A percentile compares a stretch with the other conserved stretches of the same genome.
phyloP scores from a whole-genome alignment of 2,329 filamentous ascomycete genomes.

The Xylaria multiplex region DNA sequence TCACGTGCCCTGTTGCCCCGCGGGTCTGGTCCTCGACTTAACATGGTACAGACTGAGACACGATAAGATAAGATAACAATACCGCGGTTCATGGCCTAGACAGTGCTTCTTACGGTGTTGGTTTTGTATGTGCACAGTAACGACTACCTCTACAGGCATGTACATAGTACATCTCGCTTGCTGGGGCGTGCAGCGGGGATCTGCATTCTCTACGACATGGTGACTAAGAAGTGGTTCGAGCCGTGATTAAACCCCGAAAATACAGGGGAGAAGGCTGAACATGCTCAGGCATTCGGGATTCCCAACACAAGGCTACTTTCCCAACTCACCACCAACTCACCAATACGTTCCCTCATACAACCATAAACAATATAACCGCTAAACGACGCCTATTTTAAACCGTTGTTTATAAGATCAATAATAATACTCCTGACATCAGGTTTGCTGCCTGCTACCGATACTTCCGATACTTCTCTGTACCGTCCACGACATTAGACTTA shows the following conservation, averaged over 20 bases:
- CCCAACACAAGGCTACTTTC: constrained; percentile 27
- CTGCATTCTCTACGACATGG: constrained; percentile 18
- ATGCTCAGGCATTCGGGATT: constrained; percentile 9
- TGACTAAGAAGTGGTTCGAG: constrained; percentile 7
- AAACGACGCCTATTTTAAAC: neutral
- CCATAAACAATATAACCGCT: neutral
- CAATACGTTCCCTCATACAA: constrained; percentile 13
- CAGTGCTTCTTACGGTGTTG: too few relatives aligned
- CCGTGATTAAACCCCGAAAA: neutral
- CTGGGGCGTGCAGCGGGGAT: neutral
- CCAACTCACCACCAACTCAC: neutral
- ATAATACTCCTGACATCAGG: too few relatives aligned
- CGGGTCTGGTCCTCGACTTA: too few relatives aligned
- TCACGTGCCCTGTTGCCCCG: constrained; percentile 31
- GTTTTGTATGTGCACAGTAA: too few relatives aligned
- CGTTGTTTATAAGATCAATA: neutral
- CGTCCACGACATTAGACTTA: constrained; percentile 9
- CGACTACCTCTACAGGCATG: too few relatives aligned
- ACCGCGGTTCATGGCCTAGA: too few relatives aligned
- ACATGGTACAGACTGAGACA: too few relatives aligned
- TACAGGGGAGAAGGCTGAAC: constrained; percentile 33
- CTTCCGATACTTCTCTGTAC: neutral
- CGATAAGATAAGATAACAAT: too few relatives aligned
- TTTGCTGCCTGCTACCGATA: neutral
- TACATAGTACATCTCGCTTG: too few relatives aligned